A percentile compares a stretch with the other conserved stretches of the same genome.
phyloP scores from a whole-genome alignment of 169 alveolate genomes.

The Babesia ovis region DNA sequence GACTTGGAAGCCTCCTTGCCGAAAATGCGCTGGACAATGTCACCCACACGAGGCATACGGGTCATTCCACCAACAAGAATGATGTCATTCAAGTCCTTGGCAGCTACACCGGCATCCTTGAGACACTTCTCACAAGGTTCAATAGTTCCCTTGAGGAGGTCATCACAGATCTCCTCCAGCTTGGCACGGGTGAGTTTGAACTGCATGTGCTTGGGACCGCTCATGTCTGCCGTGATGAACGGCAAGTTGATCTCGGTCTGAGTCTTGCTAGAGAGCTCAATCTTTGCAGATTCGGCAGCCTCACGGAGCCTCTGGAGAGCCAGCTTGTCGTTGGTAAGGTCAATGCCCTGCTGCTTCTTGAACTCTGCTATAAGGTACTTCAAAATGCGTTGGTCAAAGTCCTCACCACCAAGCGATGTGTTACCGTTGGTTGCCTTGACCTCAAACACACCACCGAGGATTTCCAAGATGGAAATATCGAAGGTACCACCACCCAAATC shows the following conservation, averaged over 20 bases:
- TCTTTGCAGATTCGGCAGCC: constrained; percentile 99
- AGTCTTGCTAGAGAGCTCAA: constrained; percentile 91
- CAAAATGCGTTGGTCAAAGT: constrained; percentile 93
- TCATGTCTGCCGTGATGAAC: constrained; percentile 97
- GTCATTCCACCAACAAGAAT: constrained; percentile 99
- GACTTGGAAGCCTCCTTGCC: constrained; percentile 94
- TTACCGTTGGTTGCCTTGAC: constrained; percentile 99
- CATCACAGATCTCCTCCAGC: constrained; percentile 90
- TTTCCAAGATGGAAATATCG: constrained; percentile 97
- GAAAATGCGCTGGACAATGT: constrained; percentile 89
- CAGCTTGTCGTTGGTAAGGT: constrained; percentile 91
- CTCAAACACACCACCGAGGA: constrained; percentile 97
- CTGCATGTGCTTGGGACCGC: constrained; percentile 97
- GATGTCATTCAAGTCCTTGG: constrained; percentile 92
- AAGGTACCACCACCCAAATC: constrained; percentile 98
- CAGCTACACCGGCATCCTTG: constrained; percentile 91
- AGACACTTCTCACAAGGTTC: constrained; percentile 95
- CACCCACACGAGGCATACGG: constrained; percentile 97
- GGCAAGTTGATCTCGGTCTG: constrained; percentile 96
- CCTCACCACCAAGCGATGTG: constrained; percentile 99
- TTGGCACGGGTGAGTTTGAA: constrained; percentile 93
- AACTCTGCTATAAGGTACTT: constrained; percentile 92
- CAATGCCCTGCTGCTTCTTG: constrained; percentile 94
- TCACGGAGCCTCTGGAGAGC: constrained; percentile 97
- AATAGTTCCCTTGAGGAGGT: constrained; percentile 89